Evolutionary conservation across 495 filamentous ascomycete genomes (phyloP).

Genomic region (Wilcoxina mikolae): DNA sequence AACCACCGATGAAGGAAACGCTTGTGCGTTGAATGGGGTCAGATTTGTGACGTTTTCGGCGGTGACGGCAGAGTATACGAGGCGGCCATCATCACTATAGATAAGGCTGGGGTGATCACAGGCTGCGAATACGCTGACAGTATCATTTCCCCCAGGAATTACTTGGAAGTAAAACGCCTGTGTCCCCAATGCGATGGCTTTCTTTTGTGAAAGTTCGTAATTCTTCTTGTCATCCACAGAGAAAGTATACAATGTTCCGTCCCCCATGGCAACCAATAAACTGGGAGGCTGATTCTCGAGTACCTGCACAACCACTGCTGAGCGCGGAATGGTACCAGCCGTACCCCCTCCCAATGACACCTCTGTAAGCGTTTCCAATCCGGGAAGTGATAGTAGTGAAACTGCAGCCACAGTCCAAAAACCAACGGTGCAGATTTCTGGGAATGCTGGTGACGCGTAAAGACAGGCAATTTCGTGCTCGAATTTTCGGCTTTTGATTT

Average conservation of each 20-base stretch:
- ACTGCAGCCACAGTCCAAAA: constrained; percentile 70
- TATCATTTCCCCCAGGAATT: constrained; percentile 44
- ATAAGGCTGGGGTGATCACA: constrained; percentile 90
- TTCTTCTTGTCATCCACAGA: constrained; percentile 38
- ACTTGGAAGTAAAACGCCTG: constrained; percentile 66
- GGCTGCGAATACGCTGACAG: constrained; percentile 78
- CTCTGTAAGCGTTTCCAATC: constrained; percentile 47
- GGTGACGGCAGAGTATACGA: constrained; percentile 91
- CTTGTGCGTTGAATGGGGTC: constrained; percentile 65
- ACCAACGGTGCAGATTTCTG: constrained; percentile 51
- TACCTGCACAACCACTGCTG: constrained; percentile 61
- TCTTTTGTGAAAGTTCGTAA: constrained; percentile 50
- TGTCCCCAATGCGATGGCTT: constrained; percentile 72
- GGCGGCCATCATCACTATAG: constrained; percentile 70
- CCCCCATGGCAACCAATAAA: constrained; percentile 84
- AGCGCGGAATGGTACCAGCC: constrained; percentile 46
- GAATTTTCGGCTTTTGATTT: constrained; percentile 44
- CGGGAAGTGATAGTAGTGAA: constrained; percentile 49
- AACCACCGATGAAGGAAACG: constrained; percentile 65
- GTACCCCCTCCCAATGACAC: constrained; percentile 40
- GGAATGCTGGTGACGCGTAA: constrained; percentile 34
- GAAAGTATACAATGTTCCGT: constrained; percentile 83
- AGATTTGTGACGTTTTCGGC: constrained; percentile 69
- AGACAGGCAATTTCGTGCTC: constrained; percentile 65
- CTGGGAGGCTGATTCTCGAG: constrained; percentile 46